Base-by-base conservation (phyloP, 495 filamentous ascomycete species). In the Usnea hakonensis region DNA sequence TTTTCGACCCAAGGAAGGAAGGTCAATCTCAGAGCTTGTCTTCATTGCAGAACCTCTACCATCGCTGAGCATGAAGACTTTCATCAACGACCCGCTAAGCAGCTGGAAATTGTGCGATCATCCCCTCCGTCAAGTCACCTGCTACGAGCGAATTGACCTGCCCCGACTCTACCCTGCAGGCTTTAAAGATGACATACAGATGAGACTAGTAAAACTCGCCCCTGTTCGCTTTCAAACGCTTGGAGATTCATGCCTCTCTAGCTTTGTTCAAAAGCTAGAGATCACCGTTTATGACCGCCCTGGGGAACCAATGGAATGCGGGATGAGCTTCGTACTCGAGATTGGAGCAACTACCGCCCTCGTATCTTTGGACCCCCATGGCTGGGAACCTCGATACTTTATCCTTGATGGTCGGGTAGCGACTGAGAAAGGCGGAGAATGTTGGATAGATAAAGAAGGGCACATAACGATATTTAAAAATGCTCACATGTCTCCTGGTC, bases 121-220 rank as follows among this genome's bases (percentile, higher is more conserved):
- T 60, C 26, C 41, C 11, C 30, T 23, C 32, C 52, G 19, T 30
- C 55, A 60, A 28, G 30, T 60, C 5, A 63, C 36, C 19, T 60
- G 52, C 17, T 67, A 64, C 50, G 38, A 64, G 33, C 65, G 65
- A 26, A 43, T 21, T 1, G 7, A 48, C 41, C 50, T 60, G 57
- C 65, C 65, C 33, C 36, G 52, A 19, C 57, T 60, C 7, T 60
- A 60, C 35, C 65, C 65, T 4, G 19, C 37, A 32, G 43, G 23
- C 17, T 26, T 67, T 36, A 59, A 46, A 57, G 65, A 67, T 37
- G 56, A 67, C 52, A 38, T 63, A 17, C 30, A 35, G 11, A 38
- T 67, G 33, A 55, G 44, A 26, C 21, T 67, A 11, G 19, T 26
- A 16, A 23, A 44, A 21, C 64, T 48, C 23, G 40, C 11, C 23